Percentiles rank a stretch among this genome's conserved stretches.
phyloP scores from a whole-genome alignment of 805 yeast genomes.

The Candida silvicultrix region DNA sequence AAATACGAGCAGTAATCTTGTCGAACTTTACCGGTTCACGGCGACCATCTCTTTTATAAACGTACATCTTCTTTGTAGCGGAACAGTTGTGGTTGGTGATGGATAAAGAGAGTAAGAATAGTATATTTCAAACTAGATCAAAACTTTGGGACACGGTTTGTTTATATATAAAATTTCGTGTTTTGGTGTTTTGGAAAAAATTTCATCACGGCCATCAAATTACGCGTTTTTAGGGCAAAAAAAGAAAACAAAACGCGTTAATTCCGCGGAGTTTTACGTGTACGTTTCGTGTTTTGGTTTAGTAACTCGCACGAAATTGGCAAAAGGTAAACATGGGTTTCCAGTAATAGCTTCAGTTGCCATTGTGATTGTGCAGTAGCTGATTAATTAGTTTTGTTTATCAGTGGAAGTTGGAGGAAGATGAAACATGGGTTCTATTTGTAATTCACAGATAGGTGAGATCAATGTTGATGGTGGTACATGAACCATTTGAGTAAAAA shows the following conservation, averaged over 20 bases:
- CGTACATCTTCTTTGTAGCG: conserved; percentile 49
- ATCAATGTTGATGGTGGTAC: no score
- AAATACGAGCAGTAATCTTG: conserved; percentile 92
- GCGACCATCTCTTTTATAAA: conserved; percentile 88
- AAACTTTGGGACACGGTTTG: conserved; percentile 3
- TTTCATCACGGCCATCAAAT: background rate
- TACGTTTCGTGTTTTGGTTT: background rate
- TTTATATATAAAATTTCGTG: conserved; percentile 2
- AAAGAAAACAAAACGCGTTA: background rate
- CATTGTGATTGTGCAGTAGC: background rate
- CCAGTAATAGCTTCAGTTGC: background rate
- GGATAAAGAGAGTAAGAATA: background rate
- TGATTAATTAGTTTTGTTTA: background rate
- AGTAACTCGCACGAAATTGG: background rate
- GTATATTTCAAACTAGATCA: background rate
- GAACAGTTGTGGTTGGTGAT: background rate
- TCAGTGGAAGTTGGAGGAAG: background rate
- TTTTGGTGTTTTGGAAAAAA: conserved; percentile 1
- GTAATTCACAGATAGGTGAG: no score
- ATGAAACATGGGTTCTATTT: background rate
- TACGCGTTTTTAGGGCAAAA: conserved; percentile 1
- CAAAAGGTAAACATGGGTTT: background rate
- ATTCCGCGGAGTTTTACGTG: background rate
- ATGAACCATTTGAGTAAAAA: no score
- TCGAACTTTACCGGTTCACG: conserved; percentile 93